Base-by-base conservation (phyloP, 2,329 filamentous ascomycete genomes). In the Colletotrichum sp. region DNA sequence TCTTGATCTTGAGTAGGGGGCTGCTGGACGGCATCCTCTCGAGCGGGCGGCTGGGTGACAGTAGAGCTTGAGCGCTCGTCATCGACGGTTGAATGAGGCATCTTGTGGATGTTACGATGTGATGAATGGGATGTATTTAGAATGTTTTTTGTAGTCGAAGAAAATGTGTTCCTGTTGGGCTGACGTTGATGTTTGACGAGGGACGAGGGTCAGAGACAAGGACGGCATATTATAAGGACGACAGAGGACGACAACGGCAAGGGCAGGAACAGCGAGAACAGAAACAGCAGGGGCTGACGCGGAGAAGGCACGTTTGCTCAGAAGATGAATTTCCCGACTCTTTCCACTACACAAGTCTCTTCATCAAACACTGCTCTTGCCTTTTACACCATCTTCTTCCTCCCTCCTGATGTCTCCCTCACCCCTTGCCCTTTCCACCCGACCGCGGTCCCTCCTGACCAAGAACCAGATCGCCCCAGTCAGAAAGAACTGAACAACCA, bases 401-500 rank as follows among this genome's bases (percentile, higher is more conserved):
- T 60, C 63, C n/a, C 13, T 28, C 7, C 8, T 34, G 3, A 43
- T 48, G 18, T 32, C 69, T 8, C 18, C 64, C n/a, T 60, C 28
- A n/a, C 12, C 12, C 8, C 24, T 21, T 21, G 39, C 72, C n/a
- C 30, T 32, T 57, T 43, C 9, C 68, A 52, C 43, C n/a, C 43
- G n/a, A 52, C n/a, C n/a, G n/a, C n/a, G 64, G 26, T 75, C 64
- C 32, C 69, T 73, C 43, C 64, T 73, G 10, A 24, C 57, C 36
- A 75, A 21, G 12, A 59, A 68, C 69, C 73, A 75, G 2, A 73
- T 73, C 13, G 64, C 69, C 12, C 39, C 73, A 10, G 73, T 68
- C 39, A 75, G n/a, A 32, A 73, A 57, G 64, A 86, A 76, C 79
- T 85, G 84, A 28, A 79, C 78, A 7, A 85, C 70, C 2, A 81